These are phyloP conservation scores for Prunella vulgaris DNA, from an alignment of 257 asterid genomes.

Conservation along the genomic window DNA sequence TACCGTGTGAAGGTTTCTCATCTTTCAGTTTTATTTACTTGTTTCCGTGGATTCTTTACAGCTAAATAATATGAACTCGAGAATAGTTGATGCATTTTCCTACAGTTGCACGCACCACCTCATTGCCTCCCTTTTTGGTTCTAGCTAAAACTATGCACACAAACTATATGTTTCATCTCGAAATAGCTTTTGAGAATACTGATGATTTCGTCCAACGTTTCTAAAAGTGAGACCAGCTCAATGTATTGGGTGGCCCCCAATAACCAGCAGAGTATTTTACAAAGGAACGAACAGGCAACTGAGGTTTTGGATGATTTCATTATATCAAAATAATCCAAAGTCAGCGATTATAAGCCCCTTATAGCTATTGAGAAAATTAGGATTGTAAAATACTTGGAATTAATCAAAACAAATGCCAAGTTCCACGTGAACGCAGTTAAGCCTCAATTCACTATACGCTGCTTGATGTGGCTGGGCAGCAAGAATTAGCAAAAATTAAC, in stretches of 20 bases:
- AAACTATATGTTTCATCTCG: neutral
- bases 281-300: neutral
- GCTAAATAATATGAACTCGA: neutral
- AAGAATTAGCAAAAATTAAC: constrained; percentile 6
- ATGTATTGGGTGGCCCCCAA: too few relatives aligned
- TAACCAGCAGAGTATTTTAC: too few relatives aligned
- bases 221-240: too few relatives aligned
- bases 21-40: neutral
- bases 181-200: neutral
- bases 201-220: too few relatives aligned
- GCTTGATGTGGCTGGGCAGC: constrained; percentile 19
- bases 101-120: neutral
- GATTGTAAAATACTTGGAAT: neutral
- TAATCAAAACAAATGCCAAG: neutral
- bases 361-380: neutral
- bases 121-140: neutral
- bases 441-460: constrained; percentile 6
- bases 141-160: neutral
- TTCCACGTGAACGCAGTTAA: constrained; percentile 8
- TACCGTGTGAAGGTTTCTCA: constrained; percentile 5
- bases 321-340: neutral
- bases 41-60: neutral
- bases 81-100: neutral
- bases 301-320: neutral
- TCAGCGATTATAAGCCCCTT: neutral